These are phyloP conservation scores for Moesziomyces parantarcticus DNA, from an alignment of 1,284 basidiomycete species.

Conservation along the genomic window DNA sequence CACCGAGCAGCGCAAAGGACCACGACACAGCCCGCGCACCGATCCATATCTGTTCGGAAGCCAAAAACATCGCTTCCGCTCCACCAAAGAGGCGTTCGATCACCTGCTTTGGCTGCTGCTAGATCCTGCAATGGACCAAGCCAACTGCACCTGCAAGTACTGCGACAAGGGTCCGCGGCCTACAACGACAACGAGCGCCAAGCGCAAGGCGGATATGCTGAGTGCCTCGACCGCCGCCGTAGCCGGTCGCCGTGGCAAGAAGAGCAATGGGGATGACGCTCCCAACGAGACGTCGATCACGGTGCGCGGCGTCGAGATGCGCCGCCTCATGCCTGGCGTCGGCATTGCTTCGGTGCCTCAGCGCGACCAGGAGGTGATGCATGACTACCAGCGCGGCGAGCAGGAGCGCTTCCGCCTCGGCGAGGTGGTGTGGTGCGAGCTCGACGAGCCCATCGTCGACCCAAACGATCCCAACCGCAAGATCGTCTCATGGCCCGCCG, in stretches of 20 bases:
- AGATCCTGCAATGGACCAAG: constrained; percentile 34
- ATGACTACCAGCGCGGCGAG: constrained; percentile 29
- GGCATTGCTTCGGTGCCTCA: constrained; percentile 35
- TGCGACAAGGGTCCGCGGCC: constrained; percentile 32
- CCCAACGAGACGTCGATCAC: constrained; percentile 19
- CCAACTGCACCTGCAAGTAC: constrained; percentile 55
- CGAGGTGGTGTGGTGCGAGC: constrained; percentile 46
- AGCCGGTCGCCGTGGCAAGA: constrained; percentile 8
- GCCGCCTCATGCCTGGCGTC: constrained; percentile 38
- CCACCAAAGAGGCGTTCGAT: constrained; percentile 40
- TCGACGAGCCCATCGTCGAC: constrained; percentile 38
- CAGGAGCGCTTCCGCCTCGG: constrained; percentile 50
- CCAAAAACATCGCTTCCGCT: constrained; percentile 46
- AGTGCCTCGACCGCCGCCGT: constrained; percentile 26
- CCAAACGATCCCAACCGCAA: constrained; percentile 8
- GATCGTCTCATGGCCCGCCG: constrained; percentile 43
- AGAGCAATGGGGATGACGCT: constrained; percentile 7
- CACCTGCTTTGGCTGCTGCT: constrained; percentile 49
- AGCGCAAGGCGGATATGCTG: constrained; percentile 26
- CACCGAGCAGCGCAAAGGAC: constrained; percentile 58
- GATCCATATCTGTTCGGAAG: constrained; percentile 56
- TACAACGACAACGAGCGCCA: constrained; percentile 8
- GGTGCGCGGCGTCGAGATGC: constrained; percentile 36
- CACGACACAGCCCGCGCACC: constrained; percentile 25
- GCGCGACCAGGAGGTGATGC: constrained; percentile 42